Evolutionary conservation across 1,284 basidiomycete species (phyloP).

Genomic region (Cryptococcus sp.): DNA sequence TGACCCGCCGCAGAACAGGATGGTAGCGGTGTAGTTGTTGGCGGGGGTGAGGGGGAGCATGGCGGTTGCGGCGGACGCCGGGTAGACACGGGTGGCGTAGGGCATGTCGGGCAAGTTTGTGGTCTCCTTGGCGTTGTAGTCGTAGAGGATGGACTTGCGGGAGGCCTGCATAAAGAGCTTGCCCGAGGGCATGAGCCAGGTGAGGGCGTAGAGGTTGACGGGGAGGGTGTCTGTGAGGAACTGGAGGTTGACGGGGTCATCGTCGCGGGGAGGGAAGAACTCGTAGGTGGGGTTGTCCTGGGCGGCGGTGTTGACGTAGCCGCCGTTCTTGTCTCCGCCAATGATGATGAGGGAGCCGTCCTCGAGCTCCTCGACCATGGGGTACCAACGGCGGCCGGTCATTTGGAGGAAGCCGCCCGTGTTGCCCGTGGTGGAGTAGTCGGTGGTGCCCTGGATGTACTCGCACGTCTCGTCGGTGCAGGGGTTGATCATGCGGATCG

Average conservation of each 20-base stretch:
- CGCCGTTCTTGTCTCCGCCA: constrained; percentile 50
- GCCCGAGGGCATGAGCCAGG: constrained; percentile 73
- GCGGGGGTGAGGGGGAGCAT: constrained; percentile 87
- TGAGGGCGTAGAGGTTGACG: constrained; percentile 82
- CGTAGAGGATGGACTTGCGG: constrained; percentile 56
- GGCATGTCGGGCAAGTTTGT: constrained; percentile 51
- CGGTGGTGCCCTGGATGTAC: constrained; percentile 69
- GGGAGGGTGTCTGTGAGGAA: constrained; percentile 82
- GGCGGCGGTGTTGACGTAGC: constrained; percentile 61
- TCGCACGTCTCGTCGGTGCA: constrained; percentile 66
- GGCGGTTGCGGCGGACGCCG: constrained; percentile 81
- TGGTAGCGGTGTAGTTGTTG: constrained; percentile 79
- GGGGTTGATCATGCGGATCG: constrained; percentile 64
- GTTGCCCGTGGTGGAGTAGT: constrained; percentile 30
- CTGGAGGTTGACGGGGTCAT: constrained; percentile 61
- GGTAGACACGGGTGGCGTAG: constrained; percentile 77
- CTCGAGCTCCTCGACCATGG: constrained; percentile 55
- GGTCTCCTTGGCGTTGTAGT: constrained; percentile 58
- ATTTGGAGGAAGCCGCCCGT: constrained; percentile 61
- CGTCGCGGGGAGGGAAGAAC: constrained; percentile 65
- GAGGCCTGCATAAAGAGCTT: constrained; percentile 78
- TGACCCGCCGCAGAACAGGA: constrained; percentile 85
- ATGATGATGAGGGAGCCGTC: constrained; percentile 56
- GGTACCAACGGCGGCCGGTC: constrained; percentile 81
- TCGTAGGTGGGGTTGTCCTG: constrained; percentile 80